phyloP scores from a whole-genome alignment of 805 yeast genomes.

The Nakazawaea laoshanensis region DNA sequence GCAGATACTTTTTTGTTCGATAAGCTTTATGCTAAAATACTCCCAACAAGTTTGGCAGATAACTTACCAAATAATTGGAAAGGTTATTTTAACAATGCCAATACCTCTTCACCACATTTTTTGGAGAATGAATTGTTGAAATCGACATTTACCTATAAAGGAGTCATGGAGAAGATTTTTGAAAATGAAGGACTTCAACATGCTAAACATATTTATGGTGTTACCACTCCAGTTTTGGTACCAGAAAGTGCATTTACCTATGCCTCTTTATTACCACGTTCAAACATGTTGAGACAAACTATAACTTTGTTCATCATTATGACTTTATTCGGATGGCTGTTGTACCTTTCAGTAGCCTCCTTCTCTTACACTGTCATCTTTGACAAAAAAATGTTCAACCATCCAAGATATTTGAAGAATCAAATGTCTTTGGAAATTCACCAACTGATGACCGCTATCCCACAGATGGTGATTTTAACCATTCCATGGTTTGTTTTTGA shows the following conservation, averaged over 20 bases:
- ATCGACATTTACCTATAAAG: conserved; percentile 3
- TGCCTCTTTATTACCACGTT: conserved; percentile 65
- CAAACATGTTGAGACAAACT: conserved; percentile 63
- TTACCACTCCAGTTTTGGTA: conserved; percentile 43
- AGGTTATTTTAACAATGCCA: conserved; percentile 14
- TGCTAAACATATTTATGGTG: conserved; percentile 25
- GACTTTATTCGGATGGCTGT: conserved; percentile 77
- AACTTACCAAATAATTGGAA: conserved; percentile 21
- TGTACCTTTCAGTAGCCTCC: conserved; percentile 70
- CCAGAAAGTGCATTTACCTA: conserved; percentile 48
- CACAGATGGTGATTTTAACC: conserved; percentile 80
- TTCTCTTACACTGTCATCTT: conserved; percentile 73
- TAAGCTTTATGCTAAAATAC: conserved; percentile 54
- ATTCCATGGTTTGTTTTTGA: conserved; percentile 87
- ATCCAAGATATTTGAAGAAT: conserved; percentile 91
- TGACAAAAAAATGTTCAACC: conserved; percentile 86
- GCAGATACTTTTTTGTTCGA: conserved; percentile 71
- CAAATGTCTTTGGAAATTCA: conserved; percentile 81
- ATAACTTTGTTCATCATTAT: conserved; percentile 61
- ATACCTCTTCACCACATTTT: conserved; percentile 9
- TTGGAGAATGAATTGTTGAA: conserved; percentile 3
- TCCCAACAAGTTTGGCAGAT: conserved; percentile 49
- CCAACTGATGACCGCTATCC: conserved; percentile 76
- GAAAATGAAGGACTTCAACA: conserved; percentile 3
- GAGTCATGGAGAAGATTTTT: conserved; percentile 11